Evolutionary conservation across 2,329 filamentous ascomycete genomes (phyloP), one percentile per base, ranked within the genome.

Genomic region (Aspergillus piperis): DNA sequence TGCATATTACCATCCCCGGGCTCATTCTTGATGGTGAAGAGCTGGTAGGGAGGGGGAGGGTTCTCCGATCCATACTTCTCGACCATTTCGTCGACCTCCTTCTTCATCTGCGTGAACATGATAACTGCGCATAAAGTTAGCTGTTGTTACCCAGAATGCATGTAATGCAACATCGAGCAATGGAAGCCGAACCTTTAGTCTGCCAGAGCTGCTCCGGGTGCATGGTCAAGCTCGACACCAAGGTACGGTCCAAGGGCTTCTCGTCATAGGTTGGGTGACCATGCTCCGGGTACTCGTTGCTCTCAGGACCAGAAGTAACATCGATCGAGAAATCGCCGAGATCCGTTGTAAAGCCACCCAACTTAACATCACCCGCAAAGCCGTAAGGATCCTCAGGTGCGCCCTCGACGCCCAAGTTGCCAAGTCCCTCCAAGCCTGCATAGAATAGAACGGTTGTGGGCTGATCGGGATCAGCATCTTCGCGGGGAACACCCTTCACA

Each of bases 391-490:
- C 70, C 19, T 82, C 79, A n/a, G 77, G 74, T 19, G 83, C 79
- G 38, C 82, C 84, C 19, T 82, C 80, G 36, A 90, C 82, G 50
- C 85, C 83, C 36, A 96, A 77, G 51, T 83, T 85, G 1, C 89
- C 89, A 3, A 88, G 72, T 0, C 90, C 92, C 72, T 98, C 93
- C 61, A 96, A 83, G 0, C 87, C 86, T 59, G 92, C 83, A 75
- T 96, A 96, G 77, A 96, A 94, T 57, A 96, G 81, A 3, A 97
- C 75, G 2, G 90, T 88, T 0, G 89, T 94, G 74, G 90, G 90
- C 59, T 92, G 81, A 63, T 89, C 82, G 1, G 80, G 74, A 5
- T 87, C 83, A 0, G 84, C 89, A 73, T 90, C 90, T 5, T 88
- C 84, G 51, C 90, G 86, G 41, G 91, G 89, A 47, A 85, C 85